Evolutionary conservation across 805 yeast genomes (phyloP).

Genomic region (Cyberlindnera sargentensis): DNA sequence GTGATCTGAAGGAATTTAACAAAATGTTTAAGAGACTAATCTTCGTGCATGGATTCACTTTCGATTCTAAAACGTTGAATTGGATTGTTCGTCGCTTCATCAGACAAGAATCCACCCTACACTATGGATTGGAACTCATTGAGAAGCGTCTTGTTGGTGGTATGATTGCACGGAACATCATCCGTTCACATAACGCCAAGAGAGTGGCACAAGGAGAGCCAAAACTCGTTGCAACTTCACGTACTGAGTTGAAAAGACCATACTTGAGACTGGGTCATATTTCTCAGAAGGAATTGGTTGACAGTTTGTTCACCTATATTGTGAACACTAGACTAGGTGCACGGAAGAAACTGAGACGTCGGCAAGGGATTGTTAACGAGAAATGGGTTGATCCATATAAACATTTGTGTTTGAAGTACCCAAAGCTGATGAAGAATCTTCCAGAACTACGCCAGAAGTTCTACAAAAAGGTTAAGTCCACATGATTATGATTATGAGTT

Average conservation of each 20-base stretch:
- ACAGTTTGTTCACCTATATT: conserved; percentile 21
- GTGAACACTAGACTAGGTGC: background rate
- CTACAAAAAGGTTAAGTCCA: background rate
- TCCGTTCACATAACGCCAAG: conserved; percentile 5
- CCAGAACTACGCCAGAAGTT: conserved; percentile 14
- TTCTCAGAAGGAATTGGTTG: conserved; percentile 14
- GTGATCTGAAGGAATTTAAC: conserved; percentile 5
- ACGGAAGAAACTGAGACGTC: background rate
- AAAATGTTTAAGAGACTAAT: conserved; percentile 17
- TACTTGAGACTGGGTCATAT: conserved; percentile 23
- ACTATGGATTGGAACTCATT: conserved; percentile 23
- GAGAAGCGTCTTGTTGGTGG: conserved; percentile 33
- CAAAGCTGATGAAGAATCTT: conserved; percentile 26
- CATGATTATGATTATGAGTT: too few relatives aligned
- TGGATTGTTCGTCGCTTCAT: conserved; percentile 24
- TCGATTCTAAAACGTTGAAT: conserved; percentile 28
- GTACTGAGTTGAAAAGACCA: conserved; percentile 21
- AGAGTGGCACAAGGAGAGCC: conserved; percentile 12
- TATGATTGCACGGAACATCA: conserved; percentile 17
- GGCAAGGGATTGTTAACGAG: background rate
- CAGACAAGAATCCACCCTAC: conserved; percentile 22
- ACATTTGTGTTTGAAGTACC: conserved; percentile 21
- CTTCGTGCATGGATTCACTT: conserved; percentile 20
- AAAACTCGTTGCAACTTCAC: conserved; percentile 17
- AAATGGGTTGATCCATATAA: background rate